A percentile compares a stretch with the other conserved stretches of the same genome.
Conservation (phyloP, 805 yeast species). For the Kodamaea lidongshanica region DNA sequence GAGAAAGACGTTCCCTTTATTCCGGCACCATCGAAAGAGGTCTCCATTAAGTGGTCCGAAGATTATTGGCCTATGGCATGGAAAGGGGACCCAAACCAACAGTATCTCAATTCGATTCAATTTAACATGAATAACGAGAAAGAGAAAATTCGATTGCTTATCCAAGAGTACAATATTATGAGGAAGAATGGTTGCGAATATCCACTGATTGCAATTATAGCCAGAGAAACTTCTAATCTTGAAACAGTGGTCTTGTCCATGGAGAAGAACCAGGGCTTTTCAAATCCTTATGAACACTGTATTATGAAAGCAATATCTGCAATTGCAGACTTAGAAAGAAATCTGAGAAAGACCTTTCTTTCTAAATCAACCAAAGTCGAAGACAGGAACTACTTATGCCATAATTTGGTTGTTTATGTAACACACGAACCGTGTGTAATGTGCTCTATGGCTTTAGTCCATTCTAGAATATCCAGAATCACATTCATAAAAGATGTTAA, state of each 20-base stretch:
- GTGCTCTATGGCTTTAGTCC: slow-evolving; percentile 95
- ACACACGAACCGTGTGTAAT: slow-evolving; percentile 95
- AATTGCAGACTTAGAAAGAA: slow-evolving; percentile 54
- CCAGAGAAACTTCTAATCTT: slow-evolving; percentile 44
- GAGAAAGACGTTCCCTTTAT: slow-evolving; percentile 45
- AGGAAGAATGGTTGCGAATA: slow-evolving; percentile 11
- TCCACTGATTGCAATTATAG: slow-evolving; percentile 58
- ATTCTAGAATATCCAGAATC: slow-evolving; percentile 72
- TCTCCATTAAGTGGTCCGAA: slow-evolving; percentile 58
- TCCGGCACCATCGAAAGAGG: slow-evolving; percentile 68
- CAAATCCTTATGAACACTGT: slow-evolving; percentile 63
- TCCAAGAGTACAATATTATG: slow-evolving; percentile 3
- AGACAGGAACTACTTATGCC: slow-evolving; percentile 56
- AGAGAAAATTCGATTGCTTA: slow-evolving; percentile 16
- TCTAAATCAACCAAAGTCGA: slow-evolving; percentile 3
- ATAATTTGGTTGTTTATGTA: slow-evolving; percentile 70
- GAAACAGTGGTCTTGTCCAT: slow-evolving; percentile 28
- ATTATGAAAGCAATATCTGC: slow-evolving; percentile 62
- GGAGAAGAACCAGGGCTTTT: slow-evolving; percentile 32
- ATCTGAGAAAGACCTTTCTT: slow-evolving; percentile 22
- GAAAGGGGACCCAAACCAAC: slow-evolving; percentile 87
- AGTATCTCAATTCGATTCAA: slow-evolving; percentile 50
- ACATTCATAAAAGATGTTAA: slow-evolving; percentile 48
- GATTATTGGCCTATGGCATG: slow-evolving; percentile 84
- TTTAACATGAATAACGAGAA: slow-evolving; percentile 44